Percentiles rank a stretch among this genome's conserved stretches.
Conservation (phyloP, 768 basidiomycete species). For the Pisolithus tinctorius region DNA sequence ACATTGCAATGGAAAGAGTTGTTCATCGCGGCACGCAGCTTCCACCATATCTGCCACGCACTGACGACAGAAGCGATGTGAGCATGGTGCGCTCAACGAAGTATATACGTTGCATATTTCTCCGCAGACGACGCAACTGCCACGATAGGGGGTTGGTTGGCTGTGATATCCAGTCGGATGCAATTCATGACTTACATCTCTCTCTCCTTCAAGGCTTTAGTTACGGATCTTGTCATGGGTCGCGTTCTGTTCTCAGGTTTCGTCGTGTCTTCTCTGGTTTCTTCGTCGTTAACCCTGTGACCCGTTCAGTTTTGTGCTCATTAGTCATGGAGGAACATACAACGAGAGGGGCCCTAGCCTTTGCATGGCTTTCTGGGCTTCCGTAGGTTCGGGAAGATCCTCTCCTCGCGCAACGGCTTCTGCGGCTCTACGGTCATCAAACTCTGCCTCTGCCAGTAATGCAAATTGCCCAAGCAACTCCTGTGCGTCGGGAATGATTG, state of each 20-base stretch:
- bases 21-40: conserved; percentile 40
- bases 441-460: conserved; percentile 29
- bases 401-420: conserved; percentile 30
- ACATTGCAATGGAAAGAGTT: conserved; percentile 45
- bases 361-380: conserved; percentile 15
- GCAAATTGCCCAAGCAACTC: conserved; percentile 19
- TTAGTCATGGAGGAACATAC: conserved; percentile 1
- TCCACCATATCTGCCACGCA: conserved; percentile 39
- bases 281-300: not conserved
- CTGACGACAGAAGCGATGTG: conserved; percentile 40
- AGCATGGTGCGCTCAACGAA: conserved; percentile 35
- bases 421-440: conserved; percentile 35
- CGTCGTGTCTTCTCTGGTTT: not conserved
- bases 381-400: conserved; percentile 14
- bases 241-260: conserved; percentile 3
- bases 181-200: not conserved
- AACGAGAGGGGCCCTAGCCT: conserved; percentile 8
- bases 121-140: conserved; percentile 35
- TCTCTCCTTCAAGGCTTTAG: not conserved
- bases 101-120: conserved; percentile 20
- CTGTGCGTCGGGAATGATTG: conserved; percentile 6
- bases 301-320: no score
- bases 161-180: not conserved
- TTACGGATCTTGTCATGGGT: not conserved
- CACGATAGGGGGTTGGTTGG: conserved; percentile 2